phyloP scores from a whole-genome alignment of 202 grass and related monocot genomes.

The Dendrocalamus latiflorus region DNA sequence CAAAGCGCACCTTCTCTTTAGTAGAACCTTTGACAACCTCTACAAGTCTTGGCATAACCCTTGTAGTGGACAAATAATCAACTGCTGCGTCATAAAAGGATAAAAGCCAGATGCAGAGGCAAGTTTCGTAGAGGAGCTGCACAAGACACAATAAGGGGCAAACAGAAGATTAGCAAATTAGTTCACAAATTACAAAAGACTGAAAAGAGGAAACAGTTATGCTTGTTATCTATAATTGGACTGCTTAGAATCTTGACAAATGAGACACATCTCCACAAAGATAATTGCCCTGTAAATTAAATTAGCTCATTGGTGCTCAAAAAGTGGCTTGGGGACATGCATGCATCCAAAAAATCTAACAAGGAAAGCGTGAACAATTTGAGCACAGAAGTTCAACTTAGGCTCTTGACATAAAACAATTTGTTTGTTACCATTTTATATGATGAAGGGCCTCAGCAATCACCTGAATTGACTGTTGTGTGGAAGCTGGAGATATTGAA shows the following conservation, averaged over 20 bases:
- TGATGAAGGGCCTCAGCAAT: neutral
- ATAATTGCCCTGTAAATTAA: neutral
- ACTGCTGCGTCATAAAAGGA: constrained; percentile 88
- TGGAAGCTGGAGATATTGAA: constrained; percentile 80
- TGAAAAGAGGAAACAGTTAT: neutral
- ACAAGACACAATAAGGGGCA: constrained; percentile 23
- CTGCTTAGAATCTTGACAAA: neutral
- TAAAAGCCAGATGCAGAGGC: constrained; percentile 92
- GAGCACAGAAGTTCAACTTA: neutral
- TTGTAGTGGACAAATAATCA: constrained; percentile 85
- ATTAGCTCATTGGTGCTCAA: neutral
- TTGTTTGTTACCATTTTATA: constrained; percentile 2
- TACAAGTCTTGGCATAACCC: constrained; percentile 74
- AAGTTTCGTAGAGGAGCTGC: constrained; percentile 96
- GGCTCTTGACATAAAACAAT: constrained; percentile 2
- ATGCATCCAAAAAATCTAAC: constrained; percentile 5
- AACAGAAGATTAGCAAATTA: constrained; percentile 19
- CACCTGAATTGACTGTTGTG: constrained; percentile 95
- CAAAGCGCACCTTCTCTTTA: constrained; percentile 71
- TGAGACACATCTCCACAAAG: neutral
- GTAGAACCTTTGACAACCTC: constrained; percentile 95
- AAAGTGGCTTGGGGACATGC: neutral
- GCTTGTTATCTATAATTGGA: neutral
- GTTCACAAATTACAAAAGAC: constrained; percentile 5
- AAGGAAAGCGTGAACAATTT: neutral